Conservation (phyloP, 371 early-diverging fungal genomes). For the Mortierella sp. region DNA sequence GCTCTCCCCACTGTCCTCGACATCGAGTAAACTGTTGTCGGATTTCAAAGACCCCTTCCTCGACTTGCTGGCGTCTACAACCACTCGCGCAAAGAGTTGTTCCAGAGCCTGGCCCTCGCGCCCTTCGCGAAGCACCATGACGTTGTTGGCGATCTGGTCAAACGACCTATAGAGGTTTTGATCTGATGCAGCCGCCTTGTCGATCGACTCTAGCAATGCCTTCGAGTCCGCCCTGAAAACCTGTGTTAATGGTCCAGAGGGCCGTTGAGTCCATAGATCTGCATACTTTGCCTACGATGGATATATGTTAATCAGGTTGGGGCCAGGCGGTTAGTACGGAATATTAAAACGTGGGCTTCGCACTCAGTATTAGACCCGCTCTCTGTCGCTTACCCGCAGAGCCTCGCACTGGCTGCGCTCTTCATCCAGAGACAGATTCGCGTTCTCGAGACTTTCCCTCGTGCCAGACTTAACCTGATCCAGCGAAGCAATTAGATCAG, state of each 20-base stretch:
- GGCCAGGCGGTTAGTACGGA: not conserved
- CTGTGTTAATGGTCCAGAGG: conserved; percentile 79
- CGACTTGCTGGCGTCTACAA: conserved; percentile 56
- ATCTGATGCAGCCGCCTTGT: conserved; percentile 82
- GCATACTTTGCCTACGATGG: conserved; percentile 70
- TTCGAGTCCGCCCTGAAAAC: conserved; percentile 82
- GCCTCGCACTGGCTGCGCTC: conserved; percentile 90
- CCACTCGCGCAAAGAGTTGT: conserved; percentile 67
- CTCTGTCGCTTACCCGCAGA: conserved; percentile 66
- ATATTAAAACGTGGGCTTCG: not conserved
- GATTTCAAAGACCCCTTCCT: conserved; percentile 34
- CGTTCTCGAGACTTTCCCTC: conserved; percentile 71
- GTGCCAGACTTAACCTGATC: conserved; percentile 71
- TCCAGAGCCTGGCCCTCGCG: conserved; percentile 71
- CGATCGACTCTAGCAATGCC: conserved; percentile 82
- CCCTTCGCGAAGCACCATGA: conserved; percentile 68
- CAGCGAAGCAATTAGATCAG: conserved; percentile 67
- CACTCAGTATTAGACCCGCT: not conserved
- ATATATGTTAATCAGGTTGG: not conserved
- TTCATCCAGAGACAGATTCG: conserved; percentile 75
- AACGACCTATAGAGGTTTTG: conserved; percentile 68
- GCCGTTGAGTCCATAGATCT: conserved; percentile 87
- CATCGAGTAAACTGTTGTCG: conserved; percentile 69
- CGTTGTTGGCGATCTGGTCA: conserved; percentile 63
- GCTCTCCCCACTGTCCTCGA: conserved; percentile 63